Conservation (phyloP, 768 basidiomycete species). For the Rhizopogon sp. region DNA sequence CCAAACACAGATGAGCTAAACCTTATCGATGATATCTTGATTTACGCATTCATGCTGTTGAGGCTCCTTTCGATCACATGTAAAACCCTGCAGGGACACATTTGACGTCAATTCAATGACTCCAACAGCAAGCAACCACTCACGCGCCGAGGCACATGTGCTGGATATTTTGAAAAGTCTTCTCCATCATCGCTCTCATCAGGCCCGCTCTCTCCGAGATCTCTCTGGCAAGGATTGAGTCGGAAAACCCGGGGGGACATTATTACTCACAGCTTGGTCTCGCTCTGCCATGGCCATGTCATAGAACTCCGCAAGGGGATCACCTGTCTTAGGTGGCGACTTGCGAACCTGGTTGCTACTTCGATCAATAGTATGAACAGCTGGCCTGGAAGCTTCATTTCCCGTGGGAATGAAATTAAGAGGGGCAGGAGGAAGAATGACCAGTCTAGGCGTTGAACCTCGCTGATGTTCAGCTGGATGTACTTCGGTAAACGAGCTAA, state of each 20-base stretch:
- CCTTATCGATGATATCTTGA: constrained; percentile 74
- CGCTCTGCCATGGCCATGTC: constrained; percentile 45
- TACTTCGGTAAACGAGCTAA: not conserved
- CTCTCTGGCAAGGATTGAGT: constrained; percentile 31
- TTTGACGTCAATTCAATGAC: not conserved
- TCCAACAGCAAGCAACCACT: not conserved
- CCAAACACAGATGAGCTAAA: constrained; percentile 14
- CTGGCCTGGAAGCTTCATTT: not conserved
- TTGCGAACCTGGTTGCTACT: constrained; percentile 12
- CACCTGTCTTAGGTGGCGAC: constrained; percentile 24
- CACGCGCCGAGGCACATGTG: not conserved
- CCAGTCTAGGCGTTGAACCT: not conserved
- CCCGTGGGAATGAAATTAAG: constrained; percentile 10
- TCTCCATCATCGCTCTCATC: constrained; percentile 27
- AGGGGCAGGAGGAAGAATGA: constrained; percentile 21
- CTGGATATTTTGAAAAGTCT: constrained; percentile 12
- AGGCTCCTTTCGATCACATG: constrained; percentile 51
- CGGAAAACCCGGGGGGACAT: not conserved
- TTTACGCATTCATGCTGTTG: constrained; percentile 43
- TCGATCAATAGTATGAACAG: not conserved
- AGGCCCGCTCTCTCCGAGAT: constrained; percentile 29
- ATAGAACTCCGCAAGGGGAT: constrained; percentile 67
- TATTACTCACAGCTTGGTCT: constrained; percentile 35
- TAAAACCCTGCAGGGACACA: constrained; percentile 45
- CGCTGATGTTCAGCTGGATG: not conserved